Evolutionary conservation across 1,284 basidiomycete species (phyloP).

Genomic region (Malassezia pachydermatis): DNA sequence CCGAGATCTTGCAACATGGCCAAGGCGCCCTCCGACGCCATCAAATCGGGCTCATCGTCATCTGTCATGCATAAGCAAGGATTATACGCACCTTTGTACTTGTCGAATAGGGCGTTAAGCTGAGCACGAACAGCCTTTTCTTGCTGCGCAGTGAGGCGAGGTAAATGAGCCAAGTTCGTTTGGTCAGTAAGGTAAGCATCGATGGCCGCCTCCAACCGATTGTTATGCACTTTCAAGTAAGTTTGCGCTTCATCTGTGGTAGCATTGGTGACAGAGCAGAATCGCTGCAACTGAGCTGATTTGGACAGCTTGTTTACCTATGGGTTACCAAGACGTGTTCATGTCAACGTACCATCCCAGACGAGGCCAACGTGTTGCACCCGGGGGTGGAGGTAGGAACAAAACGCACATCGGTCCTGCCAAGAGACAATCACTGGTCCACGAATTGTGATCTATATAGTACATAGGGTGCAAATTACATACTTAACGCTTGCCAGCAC

Average conservation of each 20-base stretch:
- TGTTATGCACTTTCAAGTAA: conserved; percentile 2
- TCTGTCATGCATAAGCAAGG: neutral
- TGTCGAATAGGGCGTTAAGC: conserved; percentile 61
- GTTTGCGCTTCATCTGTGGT: conserved; percentile 3
- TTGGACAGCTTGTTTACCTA: conserved; percentile 11
- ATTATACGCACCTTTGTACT: conserved; percentile 62
- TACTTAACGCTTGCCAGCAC: conserved; percentile 22
- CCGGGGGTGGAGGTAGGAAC: neutral
- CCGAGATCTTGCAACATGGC: conserved; percentile 34
- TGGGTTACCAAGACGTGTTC: no score
- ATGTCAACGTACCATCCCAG: neutral
- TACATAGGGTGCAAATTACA: neutral
- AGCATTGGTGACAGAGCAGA: conserved; percentile 7
- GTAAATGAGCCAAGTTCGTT: neutral
- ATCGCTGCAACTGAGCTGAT: conserved; percentile 1
- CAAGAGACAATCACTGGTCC: conserved; percentile 5
- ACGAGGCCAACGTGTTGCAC: neutral
- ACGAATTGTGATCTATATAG: no score
- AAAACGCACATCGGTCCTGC: neutral
- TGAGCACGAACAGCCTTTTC: conserved; percentile 43
- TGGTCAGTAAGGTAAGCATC: conserved; percentile 3
- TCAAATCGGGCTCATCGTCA: conserved; percentile 25
- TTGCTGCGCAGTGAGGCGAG: conserved; percentile 14
- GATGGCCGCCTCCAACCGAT: conserved; percentile 12
- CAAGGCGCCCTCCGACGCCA: conserved; percentile 40